phyloP scores from a whole-genome alignment of 129 eudicot genomes.

The Artemisia argyi region DNA sequence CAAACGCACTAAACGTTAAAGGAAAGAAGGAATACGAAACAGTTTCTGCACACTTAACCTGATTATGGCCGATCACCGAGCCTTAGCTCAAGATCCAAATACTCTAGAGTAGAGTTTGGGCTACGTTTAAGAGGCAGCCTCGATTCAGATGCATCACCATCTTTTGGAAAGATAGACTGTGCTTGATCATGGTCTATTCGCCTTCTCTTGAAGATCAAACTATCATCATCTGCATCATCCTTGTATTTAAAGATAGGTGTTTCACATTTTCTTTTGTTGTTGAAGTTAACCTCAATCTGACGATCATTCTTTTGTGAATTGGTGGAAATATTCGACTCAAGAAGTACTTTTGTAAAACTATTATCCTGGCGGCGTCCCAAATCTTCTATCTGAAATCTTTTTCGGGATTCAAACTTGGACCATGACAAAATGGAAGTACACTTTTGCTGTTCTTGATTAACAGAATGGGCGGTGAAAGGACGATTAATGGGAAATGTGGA shows the following conservation, averaged over 20 bases:
- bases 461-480: constrained; percentile 42
- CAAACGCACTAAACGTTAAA: constrained; percentile 19
- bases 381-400: constrained; percentile 27
- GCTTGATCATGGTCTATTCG: constrained; percentile 36
- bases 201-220: constrained; percentile 42
- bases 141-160: constrained; percentile 29
- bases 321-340: constrained; percentile 27
- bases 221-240: constrained; percentile 30
- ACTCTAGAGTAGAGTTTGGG: constrained; percentile 41
- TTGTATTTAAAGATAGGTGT: constrained; percentile 2
- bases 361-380: constrained; percentile 35
- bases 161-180: constrained; percentile 21
- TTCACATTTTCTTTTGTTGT: constrained; percentile 23
- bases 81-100: constrained; percentile 89
- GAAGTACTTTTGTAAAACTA: constrained; percentile 10
- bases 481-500: constrained; percentile 44
- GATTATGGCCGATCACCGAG: constrained; percentile 70
- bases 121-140: constrained; percentile 30
- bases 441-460: constrained; percentile 29
- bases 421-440: constrained; percentile 36
- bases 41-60: constrained; percentile 34
- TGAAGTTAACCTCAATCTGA: constrained; percentile 35
- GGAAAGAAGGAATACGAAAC: constrained; percentile 19
- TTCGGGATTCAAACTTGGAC: constrained; percentile 42
- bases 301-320: constrained; percentile 29